Percentiles rank a stretch among this genome's conserved stretches.
These are phyloP conservation scores for Camellia granthamiana DNA, from an alignment of 148 eudicot genomes.

Conservation along the genomic window DNA sequence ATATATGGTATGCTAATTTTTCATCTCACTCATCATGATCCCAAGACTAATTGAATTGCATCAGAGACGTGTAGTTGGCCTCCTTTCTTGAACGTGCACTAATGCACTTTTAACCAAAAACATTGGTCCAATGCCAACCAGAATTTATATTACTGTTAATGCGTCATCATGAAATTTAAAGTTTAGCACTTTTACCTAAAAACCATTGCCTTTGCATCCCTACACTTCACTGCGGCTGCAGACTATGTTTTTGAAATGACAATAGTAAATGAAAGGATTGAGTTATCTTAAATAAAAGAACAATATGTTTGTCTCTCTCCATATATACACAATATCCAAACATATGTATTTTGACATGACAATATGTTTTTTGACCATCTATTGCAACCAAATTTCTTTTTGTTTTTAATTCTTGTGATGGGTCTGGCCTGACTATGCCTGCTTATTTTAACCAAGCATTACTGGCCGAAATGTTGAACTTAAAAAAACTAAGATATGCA, in stretches of 20 bases:
- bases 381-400: neutral
- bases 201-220: too few species aligned
- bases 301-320: too few species aligned
- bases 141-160: neutral
- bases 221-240: too few species aligned
- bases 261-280: too few species aligned
- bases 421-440: neutral
- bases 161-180: neutral
- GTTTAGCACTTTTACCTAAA: neutral
- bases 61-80: neutral
- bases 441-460: neutral
- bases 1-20: slow-evolving; percentile 54
- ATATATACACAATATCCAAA: too few species aligned
- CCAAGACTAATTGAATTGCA: neutral
- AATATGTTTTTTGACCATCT: neutral
- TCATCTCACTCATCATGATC: neutral
- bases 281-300: too few species aligned
- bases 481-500: neutral
- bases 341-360: neutral
- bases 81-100: neutral
- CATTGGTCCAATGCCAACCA: neutral
- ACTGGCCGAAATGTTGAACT: too few species aligned
- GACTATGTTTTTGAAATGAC: too few species aligned
- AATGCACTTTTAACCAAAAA: neutral
- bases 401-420: neutral